Evolutionary conservation across 345 rosid species (phyloP), one percentile per base, ranked within the genome.

Genomic region (Chamaenerion angustifolium): DNA sequence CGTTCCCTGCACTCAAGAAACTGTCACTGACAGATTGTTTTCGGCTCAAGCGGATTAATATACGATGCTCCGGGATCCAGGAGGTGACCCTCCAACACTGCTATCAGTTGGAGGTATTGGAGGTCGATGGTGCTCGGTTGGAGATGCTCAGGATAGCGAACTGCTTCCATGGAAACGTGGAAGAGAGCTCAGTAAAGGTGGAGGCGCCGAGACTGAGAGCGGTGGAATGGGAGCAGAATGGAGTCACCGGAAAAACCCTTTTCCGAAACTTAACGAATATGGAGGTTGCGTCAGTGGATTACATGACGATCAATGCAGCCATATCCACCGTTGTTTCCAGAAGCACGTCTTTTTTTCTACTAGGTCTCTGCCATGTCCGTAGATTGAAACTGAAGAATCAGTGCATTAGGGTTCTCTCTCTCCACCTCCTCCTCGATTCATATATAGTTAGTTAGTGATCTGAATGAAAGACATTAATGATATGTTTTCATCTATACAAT

Each of bases 1-100:
- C 74, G 0, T 89, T 89, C 53, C 95, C 90, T 12, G 68, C 62
- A 21, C 61, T 85, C 1, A 76, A 61, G 59, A 74, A 70, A 25
- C 64, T 85, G 56, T 56, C 45, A 57, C 82, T 89, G 9, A 78
- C 75, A 6, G 58, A 58, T 31, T 77, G 80, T 59, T 68, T 59
- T 7, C 83, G 87, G 43, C 46, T 82, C 75, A 73, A 79, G 64
- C 58, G 60, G 43, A 82, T 85, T 9, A 77, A 62, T 62, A 64
- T 89, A 17, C 56, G 68, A 19, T 89, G 95, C 65, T 65, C 73
- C 55, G 64, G 46, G 2, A 70, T 89, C 7, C 74, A 77, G 53
- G 78, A 72, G 46, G 65, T 85, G 46, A 61, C 74, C 12, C 2
- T 89, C 8, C 71, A 71, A 46, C 75, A 81, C 49, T 85, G 83